Evolutionary conservation across 2,329 filamentous ascomycete genomes (phyloP).

Genomic region (Chaetomium sp.): DNA sequence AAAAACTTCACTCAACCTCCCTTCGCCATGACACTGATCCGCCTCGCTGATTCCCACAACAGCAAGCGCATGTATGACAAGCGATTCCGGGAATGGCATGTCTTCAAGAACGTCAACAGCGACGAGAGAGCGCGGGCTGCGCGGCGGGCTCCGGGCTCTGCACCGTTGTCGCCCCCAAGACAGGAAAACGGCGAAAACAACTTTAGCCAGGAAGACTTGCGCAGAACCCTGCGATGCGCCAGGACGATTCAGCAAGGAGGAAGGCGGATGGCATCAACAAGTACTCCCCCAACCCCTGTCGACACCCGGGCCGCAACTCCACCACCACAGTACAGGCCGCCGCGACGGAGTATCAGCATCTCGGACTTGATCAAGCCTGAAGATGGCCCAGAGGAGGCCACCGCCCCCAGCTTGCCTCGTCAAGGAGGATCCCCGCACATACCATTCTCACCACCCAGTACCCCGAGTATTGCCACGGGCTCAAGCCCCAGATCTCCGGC

Average conservation of each 20-base stretch:
- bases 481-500: slow-evolving; percentile 26
- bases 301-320: background rate
- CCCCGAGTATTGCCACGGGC: slow-evolving; percentile 18
- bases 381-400: background rate
- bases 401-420: background rate
- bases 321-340: slow-evolving; percentile 1
- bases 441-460: slow-evolving; percentile 22
- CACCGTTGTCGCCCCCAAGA: slow-evolving; percentile 1
- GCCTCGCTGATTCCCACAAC: slow-evolving; percentile 30
- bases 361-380: slow-evolving; percentile 30
- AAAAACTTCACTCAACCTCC: background rate
- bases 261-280: slow-evolving; percentile 14
- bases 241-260: slow-evolving; percentile 28
- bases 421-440: background rate
- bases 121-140: slow-evolving; percentile 29
- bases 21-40: slow-evolving; percentile 32
- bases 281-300: background rate
- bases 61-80: slow-evolving; percentile 39
- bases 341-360: slow-evolving; percentile 31
- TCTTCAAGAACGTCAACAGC: slow-evolving; percentile 36
- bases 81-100: slow-evolving; percentile 36
- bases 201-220: slow-evolving; percentile 31
- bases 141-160: slow-evolving; percentile 23
- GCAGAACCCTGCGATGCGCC: slow-evolving; percentile 28
- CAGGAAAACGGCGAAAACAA: slow-evolving; percentile 16